A percentile compares a stretch with the other conserved stretches of the same genome.
Conservation (phyloP, 768 basidiomycete species). For the Trametes cinnabarina region DNA sequence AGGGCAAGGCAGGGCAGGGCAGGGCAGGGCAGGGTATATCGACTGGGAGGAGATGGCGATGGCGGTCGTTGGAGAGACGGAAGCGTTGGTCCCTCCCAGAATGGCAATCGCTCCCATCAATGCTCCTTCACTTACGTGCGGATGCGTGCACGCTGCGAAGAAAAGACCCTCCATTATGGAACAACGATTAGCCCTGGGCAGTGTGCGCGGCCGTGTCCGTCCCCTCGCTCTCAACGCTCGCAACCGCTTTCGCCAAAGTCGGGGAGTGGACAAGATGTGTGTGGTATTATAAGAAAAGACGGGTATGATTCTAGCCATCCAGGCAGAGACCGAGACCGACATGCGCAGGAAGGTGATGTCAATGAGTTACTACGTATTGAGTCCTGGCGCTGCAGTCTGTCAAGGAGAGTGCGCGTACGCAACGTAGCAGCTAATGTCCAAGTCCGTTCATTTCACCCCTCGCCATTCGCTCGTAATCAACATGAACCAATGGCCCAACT, state of each 20-base stretch:
- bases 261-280: too few species aligned
- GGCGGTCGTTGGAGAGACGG: not conserved
- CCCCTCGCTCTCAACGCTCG: too few species aligned
- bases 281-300: not conserved
- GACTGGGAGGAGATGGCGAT: not conserved
- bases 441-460: slow-evolving; percentile 5
- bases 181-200: not conserved
- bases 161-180: not conserved
- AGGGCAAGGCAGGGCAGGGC: not conserved
- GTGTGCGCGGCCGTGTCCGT: too few species aligned
- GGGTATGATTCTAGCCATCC: slow-evolving; percentile 7
- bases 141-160: not conserved
- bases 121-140: too few species aligned
- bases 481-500: not conserved
- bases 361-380: slow-evolving; percentile 13
- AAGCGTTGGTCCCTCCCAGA: not conserved
- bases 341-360: not conserved
- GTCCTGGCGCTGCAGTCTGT: slow-evolving; percentile 13
- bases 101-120: not conserved
- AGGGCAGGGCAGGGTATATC: too few species aligned
- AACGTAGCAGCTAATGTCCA: not conserved
- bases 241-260: too few species aligned
- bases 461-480: slow-evolving; percentile 10
- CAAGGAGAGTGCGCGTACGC: slow-evolving; percentile 2
- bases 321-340: not conserved